Evolutionary conservation across 1,139 yeast genomes (phyloP), one percentile per base, ranked within the genome.

Genomic region (Hansenula lynferdii): DNA sequence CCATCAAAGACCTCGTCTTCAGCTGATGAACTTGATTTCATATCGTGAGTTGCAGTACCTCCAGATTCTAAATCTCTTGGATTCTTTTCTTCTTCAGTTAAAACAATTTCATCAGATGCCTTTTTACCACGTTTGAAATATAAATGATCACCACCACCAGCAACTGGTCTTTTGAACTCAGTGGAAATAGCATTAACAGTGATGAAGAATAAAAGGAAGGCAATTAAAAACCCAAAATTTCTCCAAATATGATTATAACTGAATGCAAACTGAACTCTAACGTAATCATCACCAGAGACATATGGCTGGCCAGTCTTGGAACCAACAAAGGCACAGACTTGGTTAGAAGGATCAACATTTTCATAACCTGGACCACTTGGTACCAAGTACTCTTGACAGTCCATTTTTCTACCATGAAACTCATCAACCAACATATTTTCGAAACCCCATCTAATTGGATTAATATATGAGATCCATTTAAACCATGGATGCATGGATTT

Each of bases 401-500:
- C 61, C 79, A 77, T 75, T 34, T 63, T 56, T 41, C 76, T 62
- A 6, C 74, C 75, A 52, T 77, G 80, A 50, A 78, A 77, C 50
- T 78, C 84, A 29, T 69, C 63, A 14, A 73, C 62, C 44, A 77
- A 56, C 64, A 78, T 64, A 11, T 77, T 64, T 51, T 78, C 83
- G 42, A 75, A 78, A 8, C 73, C 76, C 48, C 77, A 78, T 34
- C 73, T 60, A 38, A 77, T 57, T 5, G 85, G 84, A 47, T 78
- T 64, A 40, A 76, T 61, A 50, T 75, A 78, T 6, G 77, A 70
- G 30, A 76, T 67, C 85, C 85, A 78, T 53, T 73, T 70, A 51
- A 77, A 76, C 82, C 83, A 77, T 27, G 80, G 79, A 46, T 70
- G 80, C 82, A 78, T 77, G 0, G 72, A 63, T 8, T 77, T 77